Evolutionary conservation across 257 asterid species (phyloP), one percentile per base, ranked within the genome.

Genomic region (Fraxinus pennsylvanica): DNA sequence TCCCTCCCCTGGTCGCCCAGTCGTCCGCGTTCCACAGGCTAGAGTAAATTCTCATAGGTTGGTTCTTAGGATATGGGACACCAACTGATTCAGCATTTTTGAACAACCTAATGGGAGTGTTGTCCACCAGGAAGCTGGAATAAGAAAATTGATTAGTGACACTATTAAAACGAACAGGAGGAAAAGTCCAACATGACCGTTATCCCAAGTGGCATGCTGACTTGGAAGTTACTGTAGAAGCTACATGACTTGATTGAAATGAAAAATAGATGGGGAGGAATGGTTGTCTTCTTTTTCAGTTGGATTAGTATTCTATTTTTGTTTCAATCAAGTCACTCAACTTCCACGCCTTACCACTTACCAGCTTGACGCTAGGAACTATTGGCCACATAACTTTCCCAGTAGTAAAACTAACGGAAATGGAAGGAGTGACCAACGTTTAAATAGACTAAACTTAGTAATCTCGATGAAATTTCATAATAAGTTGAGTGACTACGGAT

Each of bases 1-100:
- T 80, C 47, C 98, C 98, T 6, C 97, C 96, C 83, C 95, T 90
- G 4, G 98, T 93, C 0, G 98, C 98, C 98, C 98, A 93, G 1
- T 91, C 94, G 43, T 93, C 97, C 0, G 97, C 98, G 74, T 93
- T 90, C 97, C 97, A 93, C 0, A 93, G 91, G 81, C 98, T 93
- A 0, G 96, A 93, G 88, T 93, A 93, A 73, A 93, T 87, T 79
- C 88, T 91, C 98, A 91, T 93, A 0, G 98, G 91, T 77, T 93
- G 98, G 41, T 77, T 88, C 81, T 87, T 91, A 0, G 94, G 98
- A 84, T 83, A 91, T 8, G 96, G 90, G 0, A 91, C 91, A 6
- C 97, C 97, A n/a, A 81, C 9, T 10, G 91, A 85, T 68, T 93
- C 98, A 3, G 88, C 88, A 70, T 93, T 93, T 47, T 76, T 86